These are phyloP conservation scores for Golubevia sp. DNA, from an alignment of 1,284 basidiomycete genomes.

Conservation along the genomic window DNA sequence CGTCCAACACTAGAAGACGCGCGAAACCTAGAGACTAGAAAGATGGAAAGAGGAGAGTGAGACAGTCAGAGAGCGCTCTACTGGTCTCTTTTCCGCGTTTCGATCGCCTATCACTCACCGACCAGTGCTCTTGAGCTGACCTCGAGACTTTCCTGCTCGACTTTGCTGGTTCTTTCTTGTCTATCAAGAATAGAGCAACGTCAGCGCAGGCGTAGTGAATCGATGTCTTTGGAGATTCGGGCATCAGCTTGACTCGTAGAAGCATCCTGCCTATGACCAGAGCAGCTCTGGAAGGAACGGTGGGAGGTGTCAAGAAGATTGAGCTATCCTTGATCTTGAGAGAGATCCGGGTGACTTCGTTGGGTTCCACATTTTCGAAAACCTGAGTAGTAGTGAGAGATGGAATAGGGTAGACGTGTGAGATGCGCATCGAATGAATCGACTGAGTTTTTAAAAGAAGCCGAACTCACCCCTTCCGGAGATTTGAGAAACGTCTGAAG, in stretches of 20 bases:
- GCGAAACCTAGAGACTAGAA: constrained; percentile 16
- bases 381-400: constrained; percentile 66
- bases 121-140: background rate
- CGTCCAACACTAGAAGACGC: constrained; percentile 60
- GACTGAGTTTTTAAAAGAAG: background rate
- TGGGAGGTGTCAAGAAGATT: constrained; percentile 17
- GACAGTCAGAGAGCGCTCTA: too few relatives aligned
- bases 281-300: constrained; percentile 14
- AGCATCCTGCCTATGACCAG: constrained; percentile 29
- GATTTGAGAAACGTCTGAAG: constrained; percentile 75
- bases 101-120: constrained; percentile 56
- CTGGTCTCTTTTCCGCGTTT: too few relatives aligned
- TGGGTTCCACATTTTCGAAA: constrained; percentile 91
- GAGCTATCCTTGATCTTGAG: constrained; percentile 26
- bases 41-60: background rate
- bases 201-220: constrained; percentile 22
- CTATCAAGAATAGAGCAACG: constrained; percentile 19
- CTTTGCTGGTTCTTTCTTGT: constrained; percentile 8
- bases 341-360: constrained; percentile 76
- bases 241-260: constrained; percentile 32
- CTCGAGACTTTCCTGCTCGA: constrained; percentile 1
- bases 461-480: constrained; percentile 76
- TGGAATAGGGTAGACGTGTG: background rate
- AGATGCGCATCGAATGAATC: background rate
- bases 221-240: constrained; percentile 31